phyloP scores from a whole-genome alignment of 257 asterid genomes.

The Solanum appendiculatum region DNA sequence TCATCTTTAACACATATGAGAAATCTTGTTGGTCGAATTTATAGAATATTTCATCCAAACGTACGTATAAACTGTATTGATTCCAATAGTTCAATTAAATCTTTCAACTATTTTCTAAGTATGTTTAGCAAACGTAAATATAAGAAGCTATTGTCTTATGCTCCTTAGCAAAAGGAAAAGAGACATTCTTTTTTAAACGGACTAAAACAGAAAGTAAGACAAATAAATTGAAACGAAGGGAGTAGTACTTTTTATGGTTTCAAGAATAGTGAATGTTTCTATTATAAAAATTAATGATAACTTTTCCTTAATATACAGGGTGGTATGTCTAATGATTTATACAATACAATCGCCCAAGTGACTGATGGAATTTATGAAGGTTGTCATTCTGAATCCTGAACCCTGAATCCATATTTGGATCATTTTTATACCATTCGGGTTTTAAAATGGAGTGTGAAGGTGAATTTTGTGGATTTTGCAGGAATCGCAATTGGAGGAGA shows the following conservation, averaged over 20 bases:
- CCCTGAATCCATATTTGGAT: not conserved
- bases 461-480: not conserved
- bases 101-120: not conserved
- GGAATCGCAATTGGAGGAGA: not conserved
- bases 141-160: too few species aligned
- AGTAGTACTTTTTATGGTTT: constrained; percentile 8
- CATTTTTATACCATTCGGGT: not conserved
- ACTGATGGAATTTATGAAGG: constrained; percentile 98
- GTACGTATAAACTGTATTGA: not conserved
- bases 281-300: not conserved
- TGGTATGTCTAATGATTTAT: constrained; percentile 90
- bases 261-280: not conserved
- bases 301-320: constrained; percentile 45
- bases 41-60: not conserved
- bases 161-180: constrained; percentile 40
- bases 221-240: not conserved
- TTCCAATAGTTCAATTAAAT: not conserved
- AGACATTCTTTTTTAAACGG: not conserved
- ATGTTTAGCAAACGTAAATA: too few species aligned
- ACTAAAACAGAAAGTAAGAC: too few species aligned
- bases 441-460: not conserved
- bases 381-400: constrained; percentile 10
- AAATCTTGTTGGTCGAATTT: not conserved
- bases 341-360: constrained; percentile 89
- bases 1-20: not conserved